Evolutionary conservation across 805 yeast species (phyloP).

Genomic region (Candida cerambycidarum): DNA sequence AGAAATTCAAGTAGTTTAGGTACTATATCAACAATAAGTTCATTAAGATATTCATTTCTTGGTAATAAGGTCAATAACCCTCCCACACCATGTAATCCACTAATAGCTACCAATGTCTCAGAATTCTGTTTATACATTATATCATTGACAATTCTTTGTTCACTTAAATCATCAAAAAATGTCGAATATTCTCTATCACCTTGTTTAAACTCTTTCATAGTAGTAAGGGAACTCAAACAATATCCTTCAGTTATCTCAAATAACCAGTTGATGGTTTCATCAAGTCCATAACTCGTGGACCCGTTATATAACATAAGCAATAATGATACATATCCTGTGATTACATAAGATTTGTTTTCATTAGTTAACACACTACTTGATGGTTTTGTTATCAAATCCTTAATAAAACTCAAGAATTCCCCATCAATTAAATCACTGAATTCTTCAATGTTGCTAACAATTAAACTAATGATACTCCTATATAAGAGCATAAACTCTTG

Average conservation of each 20-base stretch:
- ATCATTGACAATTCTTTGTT: conserved; percentile 34
- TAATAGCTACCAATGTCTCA: conserved; percentile 39
- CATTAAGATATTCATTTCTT: conserved; percentile 44
- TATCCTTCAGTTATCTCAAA: conserved; percentile 45
- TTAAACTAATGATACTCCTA: conserved; percentile 42
- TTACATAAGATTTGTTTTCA: conserved; percentile 37
- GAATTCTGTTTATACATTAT: conserved; percentile 28
- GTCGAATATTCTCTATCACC: conserved; percentile 47
- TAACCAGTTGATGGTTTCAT: conserved; percentile 43
- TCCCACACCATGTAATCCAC: conserved; percentile 49
- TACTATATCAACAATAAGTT: conserved; percentile 38
- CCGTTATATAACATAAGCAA: conserved; percentile 47
- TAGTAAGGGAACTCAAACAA: conserved; percentile 28
- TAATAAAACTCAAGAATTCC: conserved; percentile 29
- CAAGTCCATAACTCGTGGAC: conserved; percentile 50
- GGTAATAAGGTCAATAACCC: conserved; percentile 44
- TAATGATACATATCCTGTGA: conserved; percentile 39
- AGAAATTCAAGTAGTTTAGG: conserved; percentile 40
- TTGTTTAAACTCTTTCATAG: conserved; percentile 32
- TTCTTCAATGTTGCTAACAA: conserved; percentile 52
- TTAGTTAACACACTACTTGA: conserved; percentile 33
- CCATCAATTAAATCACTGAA: conserved; percentile 39
- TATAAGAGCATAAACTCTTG: conserved; percentile 43
- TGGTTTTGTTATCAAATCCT: conserved; percentile 33
- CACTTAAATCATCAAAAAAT: conserved; percentile 32